A percentile compares a stretch with the other conserved stretches of the same genome.
phyloP scores from a whole-genome alignment of 228 moss, liverwort and hornwort genomes.

The Sphagnum magellanicum region DNA sequence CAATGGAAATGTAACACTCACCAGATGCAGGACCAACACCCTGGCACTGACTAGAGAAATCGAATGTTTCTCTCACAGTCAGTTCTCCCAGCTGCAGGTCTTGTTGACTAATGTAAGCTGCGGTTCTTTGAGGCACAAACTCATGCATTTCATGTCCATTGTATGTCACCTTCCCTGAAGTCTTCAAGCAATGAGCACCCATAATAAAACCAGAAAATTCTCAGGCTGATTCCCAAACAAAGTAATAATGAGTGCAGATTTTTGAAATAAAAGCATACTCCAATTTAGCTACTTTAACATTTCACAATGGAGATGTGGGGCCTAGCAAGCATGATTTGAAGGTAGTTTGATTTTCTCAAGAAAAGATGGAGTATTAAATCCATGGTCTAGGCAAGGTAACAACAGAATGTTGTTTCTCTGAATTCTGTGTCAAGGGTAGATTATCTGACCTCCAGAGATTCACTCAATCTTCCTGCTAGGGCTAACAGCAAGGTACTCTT shows the following conservation, averaged over 20 bases:
- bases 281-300: too few relatives aligned
- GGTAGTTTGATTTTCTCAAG: too few relatives aligned
- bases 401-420: too few relatives aligned
- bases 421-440: neutral
- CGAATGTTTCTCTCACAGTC: slow-evolving; percentile 58
- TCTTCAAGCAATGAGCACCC: too few relatives aligned
- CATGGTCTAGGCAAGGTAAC: too few relatives aligned
- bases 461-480: slow-evolving; percentile 70
- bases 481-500: slow-evolving; percentile 74
- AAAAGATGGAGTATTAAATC: too few relatives aligned
- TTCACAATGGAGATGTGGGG: too few relatives aligned
- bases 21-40: slow-evolving; percentile 57
- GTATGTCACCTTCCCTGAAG: slow-evolving; percentile 31
- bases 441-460: slow-evolving; percentile 28
- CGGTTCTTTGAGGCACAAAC: slow-evolving; percentile 54
- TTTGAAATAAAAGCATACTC: too few relatives aligned
- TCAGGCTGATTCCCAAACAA: too few relatives aligned
- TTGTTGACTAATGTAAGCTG: slow-evolving; percentile 53
- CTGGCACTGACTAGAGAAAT: slow-evolving; percentile 58
- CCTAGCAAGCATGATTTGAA: too few relatives aligned
- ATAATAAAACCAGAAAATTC: too few relatives aligned
- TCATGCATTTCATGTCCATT: slow-evolving; percentile 47
- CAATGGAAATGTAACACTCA: slow-evolving; percentile 1
- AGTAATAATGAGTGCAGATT: too few relatives aligned
- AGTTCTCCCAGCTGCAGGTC: slow-evolving; percentile 56